These are phyloP conservation scores for Trichosporon ovoides DNA, from an alignment of 1,284 basidiomycete genomes.

Conservation along the genomic window DNA sequence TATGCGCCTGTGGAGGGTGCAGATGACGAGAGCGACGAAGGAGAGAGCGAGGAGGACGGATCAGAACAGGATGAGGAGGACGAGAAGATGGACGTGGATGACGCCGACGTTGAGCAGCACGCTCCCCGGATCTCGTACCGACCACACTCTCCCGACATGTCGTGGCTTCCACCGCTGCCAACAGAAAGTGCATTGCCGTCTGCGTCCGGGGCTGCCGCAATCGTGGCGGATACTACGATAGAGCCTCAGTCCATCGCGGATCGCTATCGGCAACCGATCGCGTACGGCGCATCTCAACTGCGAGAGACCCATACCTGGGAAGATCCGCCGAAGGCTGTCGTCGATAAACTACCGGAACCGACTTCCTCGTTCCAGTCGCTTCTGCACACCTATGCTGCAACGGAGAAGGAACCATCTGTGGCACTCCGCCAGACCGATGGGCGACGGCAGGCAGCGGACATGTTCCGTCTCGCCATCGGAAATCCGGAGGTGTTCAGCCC, in stretches of 20 bases:
- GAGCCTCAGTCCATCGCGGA: constrained; percentile 33
- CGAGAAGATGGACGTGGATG: constrained; percentile 19
- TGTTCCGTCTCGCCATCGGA: constrained; percentile 33
- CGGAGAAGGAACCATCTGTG: constrained; percentile 30
- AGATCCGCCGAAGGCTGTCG: constrained; percentile 26
- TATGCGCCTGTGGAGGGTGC: constrained; percentile 24
- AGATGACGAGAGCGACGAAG: constrained; percentile 16
- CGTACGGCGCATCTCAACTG: constrained; percentile 34
- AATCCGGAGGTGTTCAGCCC: constrained; percentile 34
- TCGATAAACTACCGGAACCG: constrained; percentile 9
- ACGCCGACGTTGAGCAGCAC: neutral
- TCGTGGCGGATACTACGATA: constrained; percentile 1
- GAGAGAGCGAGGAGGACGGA: constrained; percentile 10
- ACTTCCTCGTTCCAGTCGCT: constrained; percentile 34
- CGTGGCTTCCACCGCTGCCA: constrained; percentile 41
- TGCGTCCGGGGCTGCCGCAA: neutral
- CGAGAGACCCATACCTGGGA: constrained; percentile 25
- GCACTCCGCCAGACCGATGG: constrained; percentile 32
- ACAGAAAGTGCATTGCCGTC: constrained; percentile 8
- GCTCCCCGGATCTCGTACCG: constrained; percentile 8
- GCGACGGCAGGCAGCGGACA: constrained; percentile 33
- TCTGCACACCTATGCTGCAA: constrained; percentile 29
- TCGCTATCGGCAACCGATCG: constrained; percentile 32
- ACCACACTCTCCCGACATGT: constrained; percentile 19
- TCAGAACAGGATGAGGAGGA: constrained; percentile 7